Percentiles rank a stretch among this genome's conserved stretches.
phyloP scores from a whole-genome alignment of 495 filamentous ascomycete species.

The Jackrogersella minutella region DNA sequence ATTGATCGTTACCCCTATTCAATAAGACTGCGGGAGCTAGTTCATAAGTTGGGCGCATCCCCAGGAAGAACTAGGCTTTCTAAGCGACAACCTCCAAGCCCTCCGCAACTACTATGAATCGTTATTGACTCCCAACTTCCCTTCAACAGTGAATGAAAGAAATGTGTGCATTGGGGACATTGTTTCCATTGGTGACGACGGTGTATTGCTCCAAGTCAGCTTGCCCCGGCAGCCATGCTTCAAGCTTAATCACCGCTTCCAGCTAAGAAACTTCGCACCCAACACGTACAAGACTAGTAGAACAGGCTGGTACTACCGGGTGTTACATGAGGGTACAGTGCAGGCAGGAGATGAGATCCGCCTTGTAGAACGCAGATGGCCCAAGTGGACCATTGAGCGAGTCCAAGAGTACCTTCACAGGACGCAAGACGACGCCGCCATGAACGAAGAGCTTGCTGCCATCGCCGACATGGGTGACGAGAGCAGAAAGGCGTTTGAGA shows the following conservation, averaged over 20 bases:
- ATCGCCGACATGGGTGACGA: slow-evolving; percentile 59
- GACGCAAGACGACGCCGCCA: slow-evolving; percentile 50
- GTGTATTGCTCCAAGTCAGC: slow-evolving; percentile 53
- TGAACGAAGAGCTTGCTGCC: slow-evolving; percentile 55
- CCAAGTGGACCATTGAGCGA: slow-evolving; percentile 63
- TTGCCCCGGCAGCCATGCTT: slow-evolving; percentile 64
- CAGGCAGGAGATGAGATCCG: slow-evolving; percentile 56
- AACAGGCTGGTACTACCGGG: slow-evolving; percentile 66
- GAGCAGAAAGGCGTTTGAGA: slow-evolving; percentile 51
- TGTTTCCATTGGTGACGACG: slow-evolving; percentile 51
- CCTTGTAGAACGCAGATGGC: slow-evolving; percentile 54
- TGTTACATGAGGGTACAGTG: slow-evolving; percentile 57
- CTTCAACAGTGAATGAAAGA: slow-evolving; percentile 58
- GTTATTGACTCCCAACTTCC: neutral
- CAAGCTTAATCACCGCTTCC: slow-evolving; percentile 66
- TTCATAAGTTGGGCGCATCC: neutral
- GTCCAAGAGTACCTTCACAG: slow-evolving; percentile 64
- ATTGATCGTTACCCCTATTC: slow-evolving; percentile 12
- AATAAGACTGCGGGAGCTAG: neutral
- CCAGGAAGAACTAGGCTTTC: no score
- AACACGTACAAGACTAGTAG: slow-evolving; percentile 59
- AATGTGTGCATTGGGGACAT: slow-evolving; percentile 67
- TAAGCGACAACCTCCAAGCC: no score
- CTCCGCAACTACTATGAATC: no score
- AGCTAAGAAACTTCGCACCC: slow-evolving; percentile 61